A percentile compares a stretch with the other conserved stretches of the same genome.
Evolutionary conservation across 139 green algal genomes (phyloP).

Genomic region (Chlamydomonas applanata): DNA sequence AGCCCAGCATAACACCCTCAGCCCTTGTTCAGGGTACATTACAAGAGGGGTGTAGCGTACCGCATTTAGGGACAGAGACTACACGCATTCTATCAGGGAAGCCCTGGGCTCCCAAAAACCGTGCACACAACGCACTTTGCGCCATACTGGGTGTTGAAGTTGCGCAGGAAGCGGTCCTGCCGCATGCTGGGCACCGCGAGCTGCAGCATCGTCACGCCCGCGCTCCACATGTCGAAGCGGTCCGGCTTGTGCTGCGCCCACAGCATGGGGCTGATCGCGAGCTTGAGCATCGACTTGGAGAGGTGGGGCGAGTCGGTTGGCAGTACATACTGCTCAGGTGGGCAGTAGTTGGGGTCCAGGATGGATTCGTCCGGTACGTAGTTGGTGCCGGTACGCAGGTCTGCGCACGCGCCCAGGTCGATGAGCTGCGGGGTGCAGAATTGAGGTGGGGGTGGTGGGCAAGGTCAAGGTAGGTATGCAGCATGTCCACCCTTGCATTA

Average conservation of each 20-base stretch:
- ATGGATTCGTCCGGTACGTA: slow-evolving; percentile 86
- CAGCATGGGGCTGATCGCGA: slow-evolving; percentile 81
- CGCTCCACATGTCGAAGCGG: slow-evolving; percentile 87
- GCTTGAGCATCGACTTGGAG: slow-evolving; percentile 45
- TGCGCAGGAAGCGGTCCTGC: slow-evolving; percentile 49
- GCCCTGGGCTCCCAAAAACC: background rate
- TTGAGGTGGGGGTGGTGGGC: too few species aligned
- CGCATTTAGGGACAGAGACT: too few species aligned
- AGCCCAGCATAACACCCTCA: background rate
- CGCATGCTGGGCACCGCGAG: slow-evolving; percentile 71
- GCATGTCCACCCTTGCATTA: too few species aligned
- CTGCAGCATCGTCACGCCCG: slow-evolving; percentile 58
- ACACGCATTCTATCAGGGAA: background rate
- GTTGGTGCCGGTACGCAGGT: slow-evolving; percentile 88
- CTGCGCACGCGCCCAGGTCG: slow-evolving; percentile 60
- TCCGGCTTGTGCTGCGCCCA: slow-evolving; percentile 87
- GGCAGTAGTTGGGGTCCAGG: slow-evolving; percentile 84
- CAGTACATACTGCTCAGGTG: slow-evolving; percentile 85
- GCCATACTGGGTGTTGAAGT: slow-evolving; percentile 61
- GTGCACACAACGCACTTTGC: slow-evolving; percentile 18
- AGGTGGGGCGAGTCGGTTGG: slow-evolving; percentile 77
- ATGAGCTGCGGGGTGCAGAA: slow-evolving; percentile 63
- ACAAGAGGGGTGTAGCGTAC: too few species aligned
- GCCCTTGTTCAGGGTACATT: background rate
- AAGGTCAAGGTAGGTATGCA: too few species aligned